A percentile compares a stretch with the other conserved stretches of the same genome.
Conservation (phyloP, 441 rosid genomes). For the Euphorbia corollata region DNA sequence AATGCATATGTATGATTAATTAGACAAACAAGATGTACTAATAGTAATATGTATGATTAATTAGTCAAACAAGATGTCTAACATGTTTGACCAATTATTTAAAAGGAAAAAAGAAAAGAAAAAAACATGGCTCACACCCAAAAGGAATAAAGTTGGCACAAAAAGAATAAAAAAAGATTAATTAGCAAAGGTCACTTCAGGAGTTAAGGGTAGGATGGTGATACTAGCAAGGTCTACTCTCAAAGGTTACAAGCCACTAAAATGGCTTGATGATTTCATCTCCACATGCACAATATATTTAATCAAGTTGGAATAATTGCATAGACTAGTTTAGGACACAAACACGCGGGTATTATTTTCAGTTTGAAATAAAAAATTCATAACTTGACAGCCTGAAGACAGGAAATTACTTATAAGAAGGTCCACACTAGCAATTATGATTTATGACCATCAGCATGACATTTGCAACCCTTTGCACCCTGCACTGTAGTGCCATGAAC, state of each 20-base stretch:
- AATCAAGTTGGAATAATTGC: background rate
- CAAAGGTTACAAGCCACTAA: background rate
- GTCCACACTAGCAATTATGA: slow-evolving; percentile 21
- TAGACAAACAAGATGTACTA: no score
- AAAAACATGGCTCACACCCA: slow-evolving; percentile 4
- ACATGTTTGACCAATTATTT: no score
- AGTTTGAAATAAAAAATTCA: slow-evolving; percentile 3
- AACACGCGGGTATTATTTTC: background rate
- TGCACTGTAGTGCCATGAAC: slow-evolving; percentile 20
- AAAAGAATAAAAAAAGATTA: background rate
- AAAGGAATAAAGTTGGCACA: slow-evolving; percentile 8
- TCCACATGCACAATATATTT: background rate
- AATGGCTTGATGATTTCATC: background rate
- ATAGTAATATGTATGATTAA: no score
- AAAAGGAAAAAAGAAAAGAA: background rate
- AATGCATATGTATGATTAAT: slow-evolving; percentile 11
- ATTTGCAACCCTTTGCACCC: slow-evolving; percentile 23
- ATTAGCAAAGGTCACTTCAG: slow-evolving; percentile 7
- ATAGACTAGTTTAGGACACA: background rate
- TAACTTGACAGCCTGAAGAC: slow-evolving; percentile 12
- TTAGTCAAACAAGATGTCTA: no score
- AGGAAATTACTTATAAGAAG: slow-evolving; percentile 22
- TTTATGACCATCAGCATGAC: slow-evolving; percentile 9
- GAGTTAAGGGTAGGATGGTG: background rate
- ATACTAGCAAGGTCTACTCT: background rate